Evolutionary conservation across 805 yeast species (phyloP).

Genomic region (Candida sonorensis): DNA sequence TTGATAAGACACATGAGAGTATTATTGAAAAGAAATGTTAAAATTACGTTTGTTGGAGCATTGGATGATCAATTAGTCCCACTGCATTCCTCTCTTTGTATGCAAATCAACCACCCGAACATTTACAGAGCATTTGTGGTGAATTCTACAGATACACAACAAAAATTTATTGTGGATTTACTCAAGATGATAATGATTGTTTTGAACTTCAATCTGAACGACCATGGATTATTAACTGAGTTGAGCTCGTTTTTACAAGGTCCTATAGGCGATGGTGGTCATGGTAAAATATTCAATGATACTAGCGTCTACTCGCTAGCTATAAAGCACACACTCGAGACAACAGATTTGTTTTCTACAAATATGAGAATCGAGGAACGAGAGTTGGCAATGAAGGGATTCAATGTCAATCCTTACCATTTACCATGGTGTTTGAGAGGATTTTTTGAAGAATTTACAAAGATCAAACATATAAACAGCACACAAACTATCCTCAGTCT

Average conservation of each 20-base stretch:
- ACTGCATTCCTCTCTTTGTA: conserved; percentile 76
- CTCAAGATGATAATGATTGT: conserved; percentile 17
- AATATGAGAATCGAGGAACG: conserved; percentile 30
- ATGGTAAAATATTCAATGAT: conserved; percentile 50
- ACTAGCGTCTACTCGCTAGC: conserved; percentile 77
- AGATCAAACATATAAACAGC: conserved; percentile 43
- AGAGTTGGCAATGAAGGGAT: conserved; percentile 33
- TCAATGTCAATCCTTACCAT: conserved; percentile 74
- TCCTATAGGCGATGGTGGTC: conserved; percentile 69
- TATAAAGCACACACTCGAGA: conserved; percentile 64
- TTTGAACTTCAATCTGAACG: conserved; percentile 23
- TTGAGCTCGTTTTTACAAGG: conserved; percentile 73
- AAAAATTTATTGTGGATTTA: conserved; percentile 35
- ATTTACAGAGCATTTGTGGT: conserved; percentile 79
- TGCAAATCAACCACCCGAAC: conserved; percentile 79
- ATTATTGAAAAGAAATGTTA: conserved; percentile 67
- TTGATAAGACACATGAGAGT: conserved; percentile 60
- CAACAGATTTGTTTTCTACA: conserved; percentile 46
- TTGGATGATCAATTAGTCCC: conserved; percentile 90
- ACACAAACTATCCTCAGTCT: conserved; percentile 32
- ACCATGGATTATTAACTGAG: conserved; percentile 39
- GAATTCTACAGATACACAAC: conserved; percentile 34
- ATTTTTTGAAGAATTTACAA: conserved; percentile 54
- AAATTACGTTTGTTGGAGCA: conserved; percentile 76
- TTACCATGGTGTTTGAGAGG: conserved; percentile 94